A percentile compares a stretch with the other conserved stretches of the same genome.
Conservation (phyloP, 2,329 filamentous ascomycete species). For the Calycina marina region DNA sequence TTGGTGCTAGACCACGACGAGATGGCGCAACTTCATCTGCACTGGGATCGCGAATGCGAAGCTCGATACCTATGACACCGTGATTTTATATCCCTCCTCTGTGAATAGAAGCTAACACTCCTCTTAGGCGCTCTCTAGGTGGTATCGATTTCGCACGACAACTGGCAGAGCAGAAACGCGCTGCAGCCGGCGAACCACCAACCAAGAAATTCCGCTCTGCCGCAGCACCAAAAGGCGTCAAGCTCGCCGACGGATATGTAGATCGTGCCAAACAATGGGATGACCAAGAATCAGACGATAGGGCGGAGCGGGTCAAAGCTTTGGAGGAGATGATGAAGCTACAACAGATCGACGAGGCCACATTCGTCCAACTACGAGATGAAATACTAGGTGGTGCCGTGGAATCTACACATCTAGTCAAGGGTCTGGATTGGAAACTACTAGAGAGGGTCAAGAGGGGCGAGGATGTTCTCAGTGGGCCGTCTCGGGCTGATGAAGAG, state of each 20-base stretch:
- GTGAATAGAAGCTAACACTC: background rate
- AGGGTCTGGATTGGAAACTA: conserved; percentile 78
- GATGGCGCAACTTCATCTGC: conserved; percentile 36
- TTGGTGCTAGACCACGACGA: conserved; percentile 23
- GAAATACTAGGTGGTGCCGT: conserved; percentile 75
- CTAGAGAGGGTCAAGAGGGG: conserved; percentile 54
- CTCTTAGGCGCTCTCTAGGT: conserved; percentile 19
- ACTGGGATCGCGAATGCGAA: conserved; percentile 63
- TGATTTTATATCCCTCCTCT: conserved; percentile 23
- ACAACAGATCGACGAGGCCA: conserved; percentile 67
- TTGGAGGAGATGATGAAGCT: conserved; percentile 72
- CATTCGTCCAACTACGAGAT: conserved; percentile 59
- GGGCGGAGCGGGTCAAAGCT: conserved; percentile 54
- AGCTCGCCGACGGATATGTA: conserved; percentile 64
- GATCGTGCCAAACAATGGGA: conserved; percentile 61
- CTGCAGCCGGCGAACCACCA: conserved; percentile 19
- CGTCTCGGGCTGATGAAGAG: conserved; percentile 12
- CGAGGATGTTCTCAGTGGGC: conserved; percentile 27
- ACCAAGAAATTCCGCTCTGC: conserved; percentile 65
- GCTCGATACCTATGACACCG: conserved; percentile 91
- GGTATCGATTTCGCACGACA: conserved; percentile 68
- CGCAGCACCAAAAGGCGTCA: conserved; percentile 69
- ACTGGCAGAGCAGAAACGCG: conserved; percentile 49
- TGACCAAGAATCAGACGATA: conserved; percentile 34
- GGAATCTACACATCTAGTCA: conserved; percentile 71